Evolutionary conservation across 2,329 filamentous ascomycete genomes (phyloP), one percentile per base, ranked within the genome.

Genomic region (Chaetomium strumarium): DNA sequence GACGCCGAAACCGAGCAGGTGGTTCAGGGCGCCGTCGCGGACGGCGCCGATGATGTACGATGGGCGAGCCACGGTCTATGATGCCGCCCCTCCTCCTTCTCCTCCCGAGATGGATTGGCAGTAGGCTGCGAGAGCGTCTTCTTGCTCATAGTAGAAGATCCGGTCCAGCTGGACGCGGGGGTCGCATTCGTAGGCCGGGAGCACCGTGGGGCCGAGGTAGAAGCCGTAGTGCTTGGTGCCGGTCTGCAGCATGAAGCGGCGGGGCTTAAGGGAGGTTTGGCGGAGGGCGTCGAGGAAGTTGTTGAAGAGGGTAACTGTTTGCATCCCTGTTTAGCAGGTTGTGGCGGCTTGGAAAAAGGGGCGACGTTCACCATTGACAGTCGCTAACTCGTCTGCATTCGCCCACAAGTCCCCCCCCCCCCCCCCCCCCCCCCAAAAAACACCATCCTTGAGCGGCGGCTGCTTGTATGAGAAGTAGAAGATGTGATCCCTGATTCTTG

Each of bases 381-480:
- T 68, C 20, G 71, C 70, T 61, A 79, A 66, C 57, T 77, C 73
- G 16, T 79, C 72, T 6, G 72, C 73, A 58, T 77, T 71, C 19
- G 70, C 72, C 75, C 76, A 79, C 10, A 76, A 60, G 40, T 57
- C 40, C 1, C n/a, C n/a, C n/a, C n/a, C n/a, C n/a, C n/a, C n/a
- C n/a, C n/a, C n/a, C n/a, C n/a, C n/a, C n/a, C n/a, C n/a, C n/a
- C n/a, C n/a, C n/a, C n/a, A n/a, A n/a, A 68, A 66, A 13, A 66
- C 64, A 2, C 72, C 72, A 14, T 68, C 64, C 51, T 74, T 74
- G 1, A 75, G 75, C 30, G 69, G 63, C 0, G 71, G 70, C 55
- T 80, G 77, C n/a, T 78, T 67, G 65, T 80, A 80, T 1, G 75
- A 75, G 53, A 74, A 79, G 66, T 78, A 80, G 63, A 79, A 79